Base-by-base conservation (phyloP, 345 rosid genomes). In the Brassica rapa region DNA sequence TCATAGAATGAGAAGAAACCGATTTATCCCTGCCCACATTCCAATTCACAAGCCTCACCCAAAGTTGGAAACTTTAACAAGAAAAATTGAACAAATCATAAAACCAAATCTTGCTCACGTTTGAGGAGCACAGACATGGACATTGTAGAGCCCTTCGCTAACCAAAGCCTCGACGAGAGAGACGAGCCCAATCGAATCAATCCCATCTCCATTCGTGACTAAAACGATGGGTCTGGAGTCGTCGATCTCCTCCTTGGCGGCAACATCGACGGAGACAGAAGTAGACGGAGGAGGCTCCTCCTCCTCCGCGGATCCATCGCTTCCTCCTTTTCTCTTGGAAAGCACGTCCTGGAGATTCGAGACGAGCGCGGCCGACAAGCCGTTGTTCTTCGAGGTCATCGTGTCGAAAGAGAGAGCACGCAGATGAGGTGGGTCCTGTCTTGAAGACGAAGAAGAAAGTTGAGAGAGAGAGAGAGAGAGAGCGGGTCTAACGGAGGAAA, bases 111-210 rank as follows among this genome's bases (percentile, higher is more conserved):
- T 27, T 27, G 4, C 96, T 78, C 85, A 95, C 98, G 84, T 93
- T 86, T 93, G 96, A 74, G 98, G 98, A 59, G 93, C 98, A 86
- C 92, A 89, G 77, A 95, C 99, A 51, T 91, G 85, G 72, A 95
- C 92, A 89, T 85, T 87, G 75, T 86, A 95, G n/a, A 88, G 91
- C 51, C 93, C 92, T 59, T 85, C 83, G 27, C 75, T 76, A 72
- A 89, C 96, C 87, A 95, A 85, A 84, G 94, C 99, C 63, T 93
- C 89, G 25, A 93, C 99, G 41, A 95, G 97, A 84, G 53, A 84
- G 16, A 90, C 83, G 81, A 95, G 91, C 6, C 99, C 99, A 37
- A 89, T 87, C 15, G 97, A 95, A 32, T 91, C 98, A 85, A 93
- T 90, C 78, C 99, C 99, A 76, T 95, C 93, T 0, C 86, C 90